Evolutionary conservation across 106 monocot genomes (phyloP).

Genomic region (Allium sativum): DNA sequence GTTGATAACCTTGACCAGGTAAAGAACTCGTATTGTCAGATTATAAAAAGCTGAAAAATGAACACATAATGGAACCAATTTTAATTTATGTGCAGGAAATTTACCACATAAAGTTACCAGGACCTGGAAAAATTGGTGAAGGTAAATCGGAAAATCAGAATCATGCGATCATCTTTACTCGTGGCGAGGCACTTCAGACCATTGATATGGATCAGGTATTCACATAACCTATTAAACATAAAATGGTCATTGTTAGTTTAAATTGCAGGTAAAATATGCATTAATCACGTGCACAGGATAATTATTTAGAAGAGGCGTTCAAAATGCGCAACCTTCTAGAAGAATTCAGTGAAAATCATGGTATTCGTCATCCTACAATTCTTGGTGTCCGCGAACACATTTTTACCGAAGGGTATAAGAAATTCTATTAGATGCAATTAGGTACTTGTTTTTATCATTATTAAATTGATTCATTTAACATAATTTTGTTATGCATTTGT

Average conservation of each 20-base stretch:
- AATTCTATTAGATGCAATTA: background rate
- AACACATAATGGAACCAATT: no score
- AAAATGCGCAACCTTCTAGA: conserved; percentile 98
- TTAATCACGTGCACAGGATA: conserved; percentile 38
- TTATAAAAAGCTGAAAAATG: no score
- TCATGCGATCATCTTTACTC: conserved; percentile 93
- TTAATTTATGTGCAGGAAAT: conserved; percentile 64
- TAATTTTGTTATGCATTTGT: conserved; percentile 7
- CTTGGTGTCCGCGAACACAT: conserved; percentile 98
- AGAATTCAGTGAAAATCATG: conserved; percentile 96
- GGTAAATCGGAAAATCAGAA: conserved; percentile 99
- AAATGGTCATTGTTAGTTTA: background rate
- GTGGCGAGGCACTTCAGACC: conserved; percentile 96
- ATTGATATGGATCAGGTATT: conserved; percentile 99
- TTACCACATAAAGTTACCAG: conserved; percentile 92
- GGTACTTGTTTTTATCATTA: background rate
- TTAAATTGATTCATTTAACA: conserved; percentile 7
- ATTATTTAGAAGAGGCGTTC: conserved; percentile 92
- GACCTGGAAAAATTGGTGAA: conserved; percentile 86
- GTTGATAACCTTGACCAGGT: conserved; percentile 99
- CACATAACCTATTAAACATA: background rate
- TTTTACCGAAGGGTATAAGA: conserved; percentile 79
- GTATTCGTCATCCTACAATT: conserved; percentile 82
- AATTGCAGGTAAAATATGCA: background rate
- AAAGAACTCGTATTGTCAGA: conserved; percentile 14